Conservation (phyloP, 345 rosid species). For the Salix koriyanagi region DNA sequence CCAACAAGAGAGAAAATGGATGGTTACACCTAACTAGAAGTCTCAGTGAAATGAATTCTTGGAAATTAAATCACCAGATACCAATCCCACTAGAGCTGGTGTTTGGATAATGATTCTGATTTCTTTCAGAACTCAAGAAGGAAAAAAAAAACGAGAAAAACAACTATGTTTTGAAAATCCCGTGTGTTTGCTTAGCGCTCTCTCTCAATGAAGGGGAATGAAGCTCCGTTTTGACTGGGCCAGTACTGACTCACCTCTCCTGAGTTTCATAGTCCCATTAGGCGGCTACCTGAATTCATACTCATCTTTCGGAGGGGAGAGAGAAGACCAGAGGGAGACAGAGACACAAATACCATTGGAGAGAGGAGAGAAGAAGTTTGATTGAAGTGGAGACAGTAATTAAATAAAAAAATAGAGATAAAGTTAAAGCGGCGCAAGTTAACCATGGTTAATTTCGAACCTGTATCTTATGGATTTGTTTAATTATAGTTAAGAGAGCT, state of each 20-base stretch:
- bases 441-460: conserved; percentile 6
- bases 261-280: conserved; percentile 21
- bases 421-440: conserved; percentile 18
- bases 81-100: conserved; percentile 6
- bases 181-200: neutral
- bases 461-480: neutral
- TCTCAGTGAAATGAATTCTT: neutral
- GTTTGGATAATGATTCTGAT: conserved; percentile 3
- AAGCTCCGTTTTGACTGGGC: conserved; percentile 22
- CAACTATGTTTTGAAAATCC: neutral
- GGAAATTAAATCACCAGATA: neutral
- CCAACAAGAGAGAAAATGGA: neutral
- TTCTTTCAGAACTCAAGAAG: neutral
- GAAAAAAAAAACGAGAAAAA: neutral
- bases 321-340: neutral
- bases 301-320: neutral
- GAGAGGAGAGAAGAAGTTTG: neutral
- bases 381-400: conserved; percentile 1
- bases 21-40: conserved; percentile 2
- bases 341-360: neutral
- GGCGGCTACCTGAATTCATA: conserved; percentile 39
- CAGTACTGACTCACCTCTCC: conserved; percentile 14
- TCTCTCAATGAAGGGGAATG: conserved; percentile 8
- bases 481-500: conserved; percentile 17
- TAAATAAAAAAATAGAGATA: neutral